Percentiles rank a stretch among this genome's conserved stretches.
Conservation (phyloP, 768 basidiomycete species). For the Lyophyllum shimeji region DNA sequence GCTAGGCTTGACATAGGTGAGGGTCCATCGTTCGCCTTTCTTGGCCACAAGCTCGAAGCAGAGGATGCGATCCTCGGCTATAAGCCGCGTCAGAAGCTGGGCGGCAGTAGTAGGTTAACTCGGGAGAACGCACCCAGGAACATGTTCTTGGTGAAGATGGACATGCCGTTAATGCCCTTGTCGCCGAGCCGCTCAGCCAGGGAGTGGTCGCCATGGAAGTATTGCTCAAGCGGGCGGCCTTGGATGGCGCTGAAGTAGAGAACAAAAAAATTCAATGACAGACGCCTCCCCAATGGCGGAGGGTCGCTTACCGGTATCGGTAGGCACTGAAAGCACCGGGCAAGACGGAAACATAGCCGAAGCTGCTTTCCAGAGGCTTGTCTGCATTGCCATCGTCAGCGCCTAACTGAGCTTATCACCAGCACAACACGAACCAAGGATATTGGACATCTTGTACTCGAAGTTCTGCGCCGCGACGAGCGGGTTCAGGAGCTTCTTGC, state of each 20-base stretch:
- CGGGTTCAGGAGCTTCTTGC: conserved; percentile 88
- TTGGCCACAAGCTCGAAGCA: conserved; percentile 98
- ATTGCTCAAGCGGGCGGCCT: conserved; percentile 83
- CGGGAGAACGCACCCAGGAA: conserved; percentile 38
- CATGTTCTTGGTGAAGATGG: conserved; percentile 93
- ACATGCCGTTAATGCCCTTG: conserved; percentile 96
- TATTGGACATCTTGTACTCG: conserved; percentile 98
- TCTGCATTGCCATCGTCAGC: conserved; percentile 38
- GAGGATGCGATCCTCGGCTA: conserved; percentile 92
- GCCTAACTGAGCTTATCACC: background rate
- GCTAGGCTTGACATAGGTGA: conserved; percentile 89
- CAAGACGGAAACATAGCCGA: conserved; percentile 93
- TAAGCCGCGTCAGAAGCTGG: background rate
- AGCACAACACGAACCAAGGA: conserved; percentile 56
- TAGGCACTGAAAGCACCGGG: conserved; percentile 98
- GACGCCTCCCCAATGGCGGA: background rate
- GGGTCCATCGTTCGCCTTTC: conserved; percentile 80
- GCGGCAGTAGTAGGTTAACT: background rate
- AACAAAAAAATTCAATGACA: background rate
- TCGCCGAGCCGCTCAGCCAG: conserved; percentile 88
- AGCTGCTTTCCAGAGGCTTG: conserved; percentile 92
- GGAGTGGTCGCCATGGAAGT: conserved; percentile 86
- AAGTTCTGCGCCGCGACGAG: conserved; percentile 95
- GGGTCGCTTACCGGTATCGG: conserved; percentile 42
- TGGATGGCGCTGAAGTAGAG: conserved; percentile 79